Percentiles rank a stretch among this genome's conserved stretches.
Conservation (phyloP, 192 early-diverging fungal species). For the Phlyctochytrium planicorne region DNA sequence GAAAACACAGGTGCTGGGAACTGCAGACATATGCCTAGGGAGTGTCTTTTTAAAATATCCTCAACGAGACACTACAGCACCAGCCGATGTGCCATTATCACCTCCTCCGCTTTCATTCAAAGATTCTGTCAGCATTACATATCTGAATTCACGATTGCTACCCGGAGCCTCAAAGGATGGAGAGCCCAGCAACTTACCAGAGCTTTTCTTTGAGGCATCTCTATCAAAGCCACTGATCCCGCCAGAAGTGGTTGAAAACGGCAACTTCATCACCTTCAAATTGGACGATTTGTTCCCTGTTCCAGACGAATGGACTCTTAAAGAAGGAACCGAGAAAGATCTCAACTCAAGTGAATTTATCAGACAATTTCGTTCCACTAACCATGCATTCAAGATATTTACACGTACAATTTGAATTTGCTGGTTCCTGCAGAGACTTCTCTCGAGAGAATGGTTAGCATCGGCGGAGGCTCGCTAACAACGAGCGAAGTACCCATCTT, state of each 20-base stretch:
- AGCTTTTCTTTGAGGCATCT: slow-evolving; percentile 46
- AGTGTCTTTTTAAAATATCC: slow-evolving; percentile 45
- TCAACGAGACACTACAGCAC: slow-evolving; percentile 36
- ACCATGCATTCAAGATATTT: slow-evolving; percentile 49
- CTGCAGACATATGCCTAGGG: slow-evolving; percentile 42
- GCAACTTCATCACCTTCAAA: slow-evolving; percentile 49
- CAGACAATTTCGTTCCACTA: not conserved
- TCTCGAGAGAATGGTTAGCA: slow-evolving; percentile 40
- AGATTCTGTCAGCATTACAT: slow-evolving; percentile 37
- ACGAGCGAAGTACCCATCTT: slow-evolving; percentile 26
- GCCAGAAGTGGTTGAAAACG: slow-evolving; percentile 45
- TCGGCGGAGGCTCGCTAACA: slow-evolving; percentile 37
- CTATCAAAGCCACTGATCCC: slow-evolving; percentile 42
- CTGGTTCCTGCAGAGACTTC: slow-evolving; percentile 42
- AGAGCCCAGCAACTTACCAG: slow-evolving; percentile 33
- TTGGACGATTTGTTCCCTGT: slow-evolving; percentile 54
- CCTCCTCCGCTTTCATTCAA: slow-evolving; percentile 30
- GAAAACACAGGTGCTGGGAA: slow-evolving; percentile 55
- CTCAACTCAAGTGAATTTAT: slow-evolving; percentile 50
- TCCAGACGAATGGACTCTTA: slow-evolving; percentile 62
- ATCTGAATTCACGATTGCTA: slow-evolving; percentile 46
- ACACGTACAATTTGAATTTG: slow-evolving; percentile 46
- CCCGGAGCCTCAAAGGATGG: slow-evolving; percentile 38
- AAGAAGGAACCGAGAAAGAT: slow-evolving; percentile 64
- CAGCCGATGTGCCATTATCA: slow-evolving; percentile 28